Percentiles rank a stretch among this genome's conserved stretches.
These are phyloP conservation scores for Cyamopsis tetragonoloba DNA, from an alignment of 306 rosid genomes.

Conservation along the genomic window DNA sequence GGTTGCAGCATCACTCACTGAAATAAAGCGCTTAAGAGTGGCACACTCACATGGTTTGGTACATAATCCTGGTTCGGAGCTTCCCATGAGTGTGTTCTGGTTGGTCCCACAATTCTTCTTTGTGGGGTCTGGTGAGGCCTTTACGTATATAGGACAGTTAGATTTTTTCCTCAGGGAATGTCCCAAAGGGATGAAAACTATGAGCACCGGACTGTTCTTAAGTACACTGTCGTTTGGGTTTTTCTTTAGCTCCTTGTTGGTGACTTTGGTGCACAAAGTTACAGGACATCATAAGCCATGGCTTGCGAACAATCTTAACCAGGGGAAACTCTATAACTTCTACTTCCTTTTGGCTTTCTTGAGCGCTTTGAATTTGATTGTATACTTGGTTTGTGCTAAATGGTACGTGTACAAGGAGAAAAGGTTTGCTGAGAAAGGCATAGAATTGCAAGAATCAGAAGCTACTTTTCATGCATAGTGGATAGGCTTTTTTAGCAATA, in stretches of 20 bases:
- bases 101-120: slow-evolving; percentile 80
- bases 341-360: slow-evolving; percentile 76
- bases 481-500: no score
- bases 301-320: slow-evolving; percentile 72
- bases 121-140: slow-evolving; percentile 89
- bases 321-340: slow-evolving; percentile 70
- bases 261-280: slow-evolving; percentile 55
- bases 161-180: slow-evolving; percentile 83
- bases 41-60: slow-evolving; percentile 32
- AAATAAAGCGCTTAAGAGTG: slow-evolving; percentile 39
- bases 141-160: slow-evolving; percentile 71
- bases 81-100: slow-evolving; percentile 72
- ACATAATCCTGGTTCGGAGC: slow-evolving; percentile 23
- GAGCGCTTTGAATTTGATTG: slow-evolving; percentile 53
- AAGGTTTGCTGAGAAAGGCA: slow-evolving; percentile 64
- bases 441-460: slow-evolving; percentile 45
- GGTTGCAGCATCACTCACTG: slow-evolving; percentile 61
- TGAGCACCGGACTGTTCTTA: slow-evolving; percentile 87
- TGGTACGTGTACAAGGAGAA: slow-evolving; percentile 83
- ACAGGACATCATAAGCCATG: slow-evolving; percentile 55
- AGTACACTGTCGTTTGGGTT: slow-evolving; percentile 75
- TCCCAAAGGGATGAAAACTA: slow-evolving; percentile 86
- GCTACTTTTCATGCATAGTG: slow-evolving; percentile 43
- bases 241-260: slow-evolving; percentile 74
- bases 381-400: slow-evolving; percentile 60